Percentiles rank a stretch among this genome's conserved stretches.
Evolutionary conservation across 2,329 filamentous ascomycete species (phyloP).

Genomic region (Fusarium sp.): DNA sequence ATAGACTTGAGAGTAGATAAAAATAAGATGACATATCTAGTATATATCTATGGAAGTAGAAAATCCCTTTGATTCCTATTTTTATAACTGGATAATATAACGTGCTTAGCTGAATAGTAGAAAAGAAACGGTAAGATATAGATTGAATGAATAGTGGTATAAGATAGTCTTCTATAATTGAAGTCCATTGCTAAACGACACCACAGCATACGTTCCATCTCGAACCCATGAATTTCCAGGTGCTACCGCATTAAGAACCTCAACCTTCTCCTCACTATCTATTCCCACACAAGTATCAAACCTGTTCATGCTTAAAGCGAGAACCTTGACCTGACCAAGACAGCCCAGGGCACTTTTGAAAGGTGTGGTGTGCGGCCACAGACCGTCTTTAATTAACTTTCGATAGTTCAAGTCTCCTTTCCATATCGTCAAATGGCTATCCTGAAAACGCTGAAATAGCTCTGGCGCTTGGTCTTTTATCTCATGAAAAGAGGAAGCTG

Average conservation of each 20-base stretch:
- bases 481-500: constrained; percentile 1
- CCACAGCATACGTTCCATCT: constrained; percentile 7
- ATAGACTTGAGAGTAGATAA: too few relatives aligned
- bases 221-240: constrained; percentile 1
- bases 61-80: too few relatives aligned
- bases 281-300: constrained; percentile 13
- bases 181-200: constrained; percentile 10
- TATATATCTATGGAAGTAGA: too few relatives aligned
- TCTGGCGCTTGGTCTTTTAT: neutral
- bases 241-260: neutral
- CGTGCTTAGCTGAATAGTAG: too few relatives aligned
- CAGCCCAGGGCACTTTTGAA: constrained; percentile 4
- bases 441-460: neutral
- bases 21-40: too few relatives aligned
- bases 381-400: constrained; percentile 9
- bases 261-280: neutral
- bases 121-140: too few relatives aligned
- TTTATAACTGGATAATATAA: too few relatives aligned
- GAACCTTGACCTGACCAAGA: constrained; percentile 1
- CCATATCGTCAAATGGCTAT: constrained; percentile 11
- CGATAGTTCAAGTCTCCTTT: constrained; percentile 20
- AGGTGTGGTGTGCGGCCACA: constrained; percentile 5
- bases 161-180: neutral
- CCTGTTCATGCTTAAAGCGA: constrained; percentile 11
- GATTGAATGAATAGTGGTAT: neutral